Base-by-base conservation (phyloP, 192 early-diverging fungal species). In the Linnemannia hyalina region DNA sequence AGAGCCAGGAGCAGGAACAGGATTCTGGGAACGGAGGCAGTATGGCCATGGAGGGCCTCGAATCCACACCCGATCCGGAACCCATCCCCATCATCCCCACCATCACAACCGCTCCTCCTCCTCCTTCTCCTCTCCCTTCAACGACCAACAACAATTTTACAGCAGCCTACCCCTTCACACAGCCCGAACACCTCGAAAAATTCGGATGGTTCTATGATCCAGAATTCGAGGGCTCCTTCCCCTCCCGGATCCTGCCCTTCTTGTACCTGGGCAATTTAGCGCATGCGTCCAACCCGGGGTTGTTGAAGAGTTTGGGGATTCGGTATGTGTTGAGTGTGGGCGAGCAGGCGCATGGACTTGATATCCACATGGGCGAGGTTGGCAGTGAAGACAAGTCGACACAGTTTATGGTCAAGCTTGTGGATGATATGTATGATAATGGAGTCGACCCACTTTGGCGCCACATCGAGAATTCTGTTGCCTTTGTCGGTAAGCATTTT, bases 181-280 rank as follows among this genome's bases (percentile, higher is more conserved):
- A 32, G 9, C 44, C 72, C 29, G 83, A 74, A 11, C 80, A 80
- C 32, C 65, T 75, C 29, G 76, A 81, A 15, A 52, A 49, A 23
- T 89, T 80, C 68, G 74, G 84, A 13, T 93, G 92, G 92, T 92
- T 93, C 76, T 91, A 88, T 74, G 89, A 88, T 8, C 85, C 89
- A 26, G 79, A 83, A 41, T 93, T 93, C 73, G 92, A 93, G 77
- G 91, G 92, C n/a, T 90, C 91, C 7, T 93, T 93, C 81, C 92
- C 92, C 1, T 92, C 91, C 1, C 77, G 90, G 29, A 92, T 93
- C 46, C 69, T 93, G 36, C 90, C 91, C 0, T 93, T 92, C 63
- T 70, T 93, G 13, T 93, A 93, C 74, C 78, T 93, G 3, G 92
- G 92, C 3, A 93, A 93, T 71, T 76, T 93, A n/a, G 91, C 91